A percentile compares a stretch with the other conserved stretches of the same genome.
These are phyloP conservation scores for Neobulgaria alba DNA, from an alignment of 2,329 filamentous ascomycete genomes.

Conservation along the genomic window DNA sequence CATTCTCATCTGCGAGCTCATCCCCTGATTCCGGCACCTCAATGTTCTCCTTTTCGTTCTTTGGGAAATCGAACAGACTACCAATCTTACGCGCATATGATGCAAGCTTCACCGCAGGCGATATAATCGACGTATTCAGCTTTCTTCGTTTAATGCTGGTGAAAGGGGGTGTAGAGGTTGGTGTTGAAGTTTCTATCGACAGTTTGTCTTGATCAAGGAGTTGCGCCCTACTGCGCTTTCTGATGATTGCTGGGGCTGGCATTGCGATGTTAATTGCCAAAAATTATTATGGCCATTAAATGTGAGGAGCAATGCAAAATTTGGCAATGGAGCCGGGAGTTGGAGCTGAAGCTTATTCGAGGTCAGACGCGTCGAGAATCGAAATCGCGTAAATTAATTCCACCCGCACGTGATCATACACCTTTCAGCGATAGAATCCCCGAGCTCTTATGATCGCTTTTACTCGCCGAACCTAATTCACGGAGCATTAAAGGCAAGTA, in stretches of 20 bases:
- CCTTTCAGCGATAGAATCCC: too few species aligned
- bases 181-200: slow-evolving; percentile 7
- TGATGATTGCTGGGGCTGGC: slow-evolving; percentile 6
- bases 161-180: slow-evolving; percentile 5
- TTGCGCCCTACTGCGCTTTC: slow-evolving; percentile 17
- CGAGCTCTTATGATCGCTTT: too few species aligned
- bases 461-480: too few species aligned
- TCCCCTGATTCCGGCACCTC: slow-evolving; percentile 5
- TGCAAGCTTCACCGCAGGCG: background rate
- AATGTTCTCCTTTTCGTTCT: slow-evolving; percentile 11
- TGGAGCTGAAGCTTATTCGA: too few species aligned
- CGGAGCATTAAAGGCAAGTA: too few species aligned
- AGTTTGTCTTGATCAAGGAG: slow-evolving; percentile 17
- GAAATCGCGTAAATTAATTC: too few species aligned
- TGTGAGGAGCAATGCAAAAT: too few species aligned
- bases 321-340: too few species aligned
- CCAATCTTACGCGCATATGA: slow-evolving; percentile 3
- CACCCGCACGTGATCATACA: too few species aligned
- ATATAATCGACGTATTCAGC: slow-evolving; percentile 2
- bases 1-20: slow-evolving; percentile 6
- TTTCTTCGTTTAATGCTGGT: slow-evolving; percentile 13
- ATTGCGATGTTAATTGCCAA: too few species aligned
- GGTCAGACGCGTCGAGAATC: too few species aligned
- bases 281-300: too few species aligned
- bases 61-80: background rate